phyloP scores from a whole-genome alignment of 208 protist species.

The Tetramitus jugosus region DNA sequence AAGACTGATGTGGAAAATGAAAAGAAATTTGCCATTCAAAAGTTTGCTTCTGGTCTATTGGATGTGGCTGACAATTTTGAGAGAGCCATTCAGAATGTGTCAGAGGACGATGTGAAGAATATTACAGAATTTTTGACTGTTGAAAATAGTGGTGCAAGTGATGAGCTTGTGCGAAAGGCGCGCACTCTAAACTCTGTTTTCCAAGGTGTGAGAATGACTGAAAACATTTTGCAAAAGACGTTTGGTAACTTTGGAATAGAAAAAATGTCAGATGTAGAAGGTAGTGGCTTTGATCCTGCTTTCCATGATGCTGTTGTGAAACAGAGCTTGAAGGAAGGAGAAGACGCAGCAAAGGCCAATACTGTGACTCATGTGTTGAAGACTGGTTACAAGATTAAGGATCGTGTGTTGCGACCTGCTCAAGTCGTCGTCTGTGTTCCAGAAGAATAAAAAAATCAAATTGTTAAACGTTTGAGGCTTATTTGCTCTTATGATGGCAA shows the following conservation, averaged over 20 bases:
- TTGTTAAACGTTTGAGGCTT: no score
- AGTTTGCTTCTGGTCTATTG: constrained; percentile 77
- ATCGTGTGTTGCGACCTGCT: constrained; percentile 66
- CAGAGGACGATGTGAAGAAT: constrained; percentile 47
- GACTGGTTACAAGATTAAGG: constrained; percentile 70
- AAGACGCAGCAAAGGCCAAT: constrained; percentile 45
- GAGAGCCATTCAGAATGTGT: constrained; percentile 48
- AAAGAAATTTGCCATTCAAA: constrained; percentile 66
- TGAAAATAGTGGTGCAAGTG: constrained; percentile 36
- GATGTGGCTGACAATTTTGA: constrained; percentile 81
- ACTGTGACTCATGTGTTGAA: constrained; percentile 69
- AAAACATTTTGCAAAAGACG: constrained; percentile 67
- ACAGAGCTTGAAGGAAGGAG: constrained; percentile 51
- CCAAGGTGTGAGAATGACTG: constrained; percentile 50
- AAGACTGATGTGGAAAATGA: constrained; percentile 75
- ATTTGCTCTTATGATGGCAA: no score
- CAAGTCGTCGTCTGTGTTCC: constrained; percentile 67
- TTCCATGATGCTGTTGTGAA: constrained; percentile 74
- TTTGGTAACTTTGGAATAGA: constrained; percentile 69
- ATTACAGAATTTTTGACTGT: constrained; percentile 25
- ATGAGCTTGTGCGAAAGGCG: constrained; percentile 54
- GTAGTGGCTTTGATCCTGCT: constrained; percentile 69
- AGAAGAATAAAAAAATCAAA: constrained; percentile 33
- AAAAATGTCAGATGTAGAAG: constrained; percentile 59
- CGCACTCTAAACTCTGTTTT: constrained; percentile 61